These are phyloP conservation scores for Fusarium sp. DNA, from an alignment of 2,329 filamentous ascomycete genomes.

Conservation along the genomic window DNA sequence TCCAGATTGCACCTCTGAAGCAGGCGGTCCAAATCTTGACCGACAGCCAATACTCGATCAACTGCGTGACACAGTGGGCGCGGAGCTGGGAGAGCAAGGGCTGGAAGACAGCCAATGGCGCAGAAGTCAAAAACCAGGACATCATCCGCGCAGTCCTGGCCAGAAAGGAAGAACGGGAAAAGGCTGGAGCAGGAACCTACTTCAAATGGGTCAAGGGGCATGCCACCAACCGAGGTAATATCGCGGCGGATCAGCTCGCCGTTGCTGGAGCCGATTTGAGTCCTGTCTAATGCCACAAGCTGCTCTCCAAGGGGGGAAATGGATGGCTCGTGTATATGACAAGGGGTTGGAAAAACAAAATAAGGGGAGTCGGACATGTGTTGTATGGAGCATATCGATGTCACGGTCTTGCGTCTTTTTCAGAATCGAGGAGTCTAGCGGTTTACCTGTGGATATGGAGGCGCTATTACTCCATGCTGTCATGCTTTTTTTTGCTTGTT, in stretches of 20 bases:
- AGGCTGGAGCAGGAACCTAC: constrained; percentile 65
- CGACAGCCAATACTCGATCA: constrained; percentile 91
- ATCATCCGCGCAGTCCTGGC: constrained; percentile 75
- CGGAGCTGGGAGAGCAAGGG: constrained; percentile 74
- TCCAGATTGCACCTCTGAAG: constrained; percentile 74
- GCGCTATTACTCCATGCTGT: background rate
- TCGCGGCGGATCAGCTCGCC: constrained; percentile 80
- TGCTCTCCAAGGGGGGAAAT: background rate
- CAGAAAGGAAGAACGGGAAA: constrained; percentile 73
- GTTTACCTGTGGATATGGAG: background rate
- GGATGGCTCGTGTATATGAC: constrained; percentile 2
- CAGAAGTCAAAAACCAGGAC: constrained; percentile 85
- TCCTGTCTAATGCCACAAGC: constrained; percentile 3
- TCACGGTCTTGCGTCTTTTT: constrained; percentile 8
- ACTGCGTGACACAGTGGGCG: constrained; percentile 87
- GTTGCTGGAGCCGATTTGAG: constrained; percentile 55
- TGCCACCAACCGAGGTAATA: constrained; percentile 73
- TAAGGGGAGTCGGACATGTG: background rate
- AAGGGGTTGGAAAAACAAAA: background rate
- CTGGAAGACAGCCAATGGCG: constrained; percentile 77
- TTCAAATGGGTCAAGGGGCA: constrained; percentile 96
- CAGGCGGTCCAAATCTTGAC: constrained; percentile 78
- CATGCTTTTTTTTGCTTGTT: background rate
- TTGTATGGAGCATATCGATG: constrained; percentile 4
- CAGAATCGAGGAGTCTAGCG: constrained; percentile 19